Base-by-base conservation (phyloP, 2,329 filamentous ascomycete genomes). In the Celoporthe dispersa region DNA sequence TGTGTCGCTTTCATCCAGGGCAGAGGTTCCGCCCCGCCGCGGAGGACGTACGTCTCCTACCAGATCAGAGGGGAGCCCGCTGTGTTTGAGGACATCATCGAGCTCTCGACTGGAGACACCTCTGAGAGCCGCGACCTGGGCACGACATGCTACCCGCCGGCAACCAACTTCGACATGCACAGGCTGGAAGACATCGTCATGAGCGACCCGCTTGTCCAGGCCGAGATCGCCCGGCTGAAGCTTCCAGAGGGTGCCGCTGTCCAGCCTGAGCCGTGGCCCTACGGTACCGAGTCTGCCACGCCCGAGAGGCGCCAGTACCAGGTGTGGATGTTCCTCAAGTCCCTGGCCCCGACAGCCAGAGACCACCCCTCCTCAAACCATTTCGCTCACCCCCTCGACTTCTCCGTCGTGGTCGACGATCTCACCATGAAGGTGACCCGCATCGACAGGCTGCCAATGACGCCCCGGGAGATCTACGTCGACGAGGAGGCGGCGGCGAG, bases 341-440 rank as follows among this genome's bases (percentile, higher is more conserved):
- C 67, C 9, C 67, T 68, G 14, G 48, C 60, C 61, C 48, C 61
- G 2, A 33, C 41, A 16, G 51, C 60, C n/a, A 25, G 39, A 28
- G 60, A 44, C 22, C 48, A 64, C 35, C 61, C 67, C 12, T 64
- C 60, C 14, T 68, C 67, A 79, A 89, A 85, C 75, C 91, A 93
- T 78, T 93, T 93, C 77, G 88, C 87, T 1, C 92, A 82, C 69
- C 85, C 85, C 2, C 76, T 86, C 28, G 81, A 81, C 41, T 78
- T 83, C 55, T 80, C 80, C 48, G 79, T 80, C 22, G 76, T 86
- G 9, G 81, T 86, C 79, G 84, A 86, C 72, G 81, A 82, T 1
- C 77, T 80, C 53, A 85, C 79, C 33, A 76, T 80, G 69, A 79
- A 84, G 70, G 82, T 86, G 35, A 76, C 86, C 62, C 79, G 83